Evolutionary conservation across 2,329 filamentous ascomycete genomes (phyloP), one percentile per base, ranked within the genome.

Genomic region (Albifimbria verrucaria): DNA sequence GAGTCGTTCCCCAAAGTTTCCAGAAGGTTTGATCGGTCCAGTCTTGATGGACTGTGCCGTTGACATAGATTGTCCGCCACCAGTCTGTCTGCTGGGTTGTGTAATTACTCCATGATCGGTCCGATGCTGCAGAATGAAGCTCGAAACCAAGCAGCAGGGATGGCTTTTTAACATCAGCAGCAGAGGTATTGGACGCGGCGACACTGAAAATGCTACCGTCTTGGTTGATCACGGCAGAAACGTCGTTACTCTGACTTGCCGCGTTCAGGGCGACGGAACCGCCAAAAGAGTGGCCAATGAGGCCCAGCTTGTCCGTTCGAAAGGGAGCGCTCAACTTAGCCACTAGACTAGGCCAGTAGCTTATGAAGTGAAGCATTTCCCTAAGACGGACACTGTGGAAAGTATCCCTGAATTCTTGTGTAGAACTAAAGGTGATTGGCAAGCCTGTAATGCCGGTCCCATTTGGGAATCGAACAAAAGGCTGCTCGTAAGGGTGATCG

Each of bases 401-500:
- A 6, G 44, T 20, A 2, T 43, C 45, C 2, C 54, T 25, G 4
- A 57, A 52, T 1, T 49, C 43, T 20, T 25, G 20, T 28, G 44
- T 49, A 44, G 50, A 57, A 7, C 26, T 20, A 22, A 48, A 48
- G 10, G 57, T 51, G 11, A 51, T 52, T 1, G 54, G 47, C 4
- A 63, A 51, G 2, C 64, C 63, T 3, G 47, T 45, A 9, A 65
- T 56, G 3, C 58, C 61, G 0, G 64, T 65, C 7, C 64, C 63
- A 21, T 67, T 65, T 3, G 65, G 63, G 7, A 55, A 66, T 5
- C 57, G 55, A 17, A 67, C 26, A 50, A 62, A 66, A 0, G 65
- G 62, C 52, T 66, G 65, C 52, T 66, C 62, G 12, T 57, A 64
- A 2, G 62, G 56, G 26, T 67, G 65, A 22, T 67, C 64, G 17